phyloP scores from a whole-genome alignment of 2,329 filamentous ascomycete genomes.

The Calonectria henricotiae region DNA sequence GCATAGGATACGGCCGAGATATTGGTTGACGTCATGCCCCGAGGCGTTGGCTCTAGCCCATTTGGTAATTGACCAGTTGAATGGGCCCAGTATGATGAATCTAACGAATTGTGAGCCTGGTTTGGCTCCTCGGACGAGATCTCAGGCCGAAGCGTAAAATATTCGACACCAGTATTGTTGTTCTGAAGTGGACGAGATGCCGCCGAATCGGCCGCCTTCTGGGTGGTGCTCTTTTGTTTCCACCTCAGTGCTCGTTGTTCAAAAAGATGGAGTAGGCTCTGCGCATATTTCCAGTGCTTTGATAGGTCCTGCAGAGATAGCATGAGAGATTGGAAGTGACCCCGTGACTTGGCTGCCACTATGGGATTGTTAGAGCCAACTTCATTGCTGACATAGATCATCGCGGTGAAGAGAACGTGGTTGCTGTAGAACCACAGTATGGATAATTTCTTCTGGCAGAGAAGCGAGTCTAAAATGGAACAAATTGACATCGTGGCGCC shows the following conservation, averaged over 20 bases:
- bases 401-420: slow-evolving; percentile 9
- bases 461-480: slow-evolving; percentile 1
- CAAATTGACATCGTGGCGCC: not conserved
- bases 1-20: not conserved
- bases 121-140: not conserved
- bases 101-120: not conserved
- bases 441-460: not conserved
- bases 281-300: slow-evolving; percentile 23
- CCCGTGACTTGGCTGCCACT: slow-evolving; percentile 1
- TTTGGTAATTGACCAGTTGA: not conserved
- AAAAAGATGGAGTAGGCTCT: slow-evolving; percentile 18
- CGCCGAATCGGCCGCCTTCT: not conserved
- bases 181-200: not conserved
- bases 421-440: slow-evolving; percentile 14
- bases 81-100: not conserved
- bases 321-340: slow-evolving; percentile 13
- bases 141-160: not conserved
- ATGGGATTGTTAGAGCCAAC: slow-evolving; percentile 13
- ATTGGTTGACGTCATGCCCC: not conserved
- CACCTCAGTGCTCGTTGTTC: slow-evolving; percentile 10
- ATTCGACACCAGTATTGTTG: not conserved
- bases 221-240: not conserved
- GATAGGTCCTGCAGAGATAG: slow-evolving; percentile 4
- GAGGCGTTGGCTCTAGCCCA: not conserved
- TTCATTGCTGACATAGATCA: slow-evolving; percentile 23